Base-by-base conservation (phyloP, 192 early-diverging fungal genomes). In the Neocallimastix lanati region DNA sequence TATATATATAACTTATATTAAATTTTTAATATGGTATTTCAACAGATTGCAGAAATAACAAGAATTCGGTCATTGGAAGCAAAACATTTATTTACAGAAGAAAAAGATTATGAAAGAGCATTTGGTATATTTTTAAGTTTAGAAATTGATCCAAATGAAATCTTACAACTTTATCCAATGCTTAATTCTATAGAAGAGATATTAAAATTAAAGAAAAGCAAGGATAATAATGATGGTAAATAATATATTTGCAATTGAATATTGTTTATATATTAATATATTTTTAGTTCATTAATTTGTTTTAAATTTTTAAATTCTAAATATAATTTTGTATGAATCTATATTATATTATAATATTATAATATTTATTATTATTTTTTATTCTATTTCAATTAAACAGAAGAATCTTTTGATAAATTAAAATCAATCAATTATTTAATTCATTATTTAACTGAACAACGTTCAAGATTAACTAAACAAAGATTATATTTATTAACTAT, bases 391-490 rank as follows among this genome's bases (percentile, higher is more conserved):
- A 13, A 37, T 11, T 18, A 28, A 13, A 81, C 38, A 90, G 91
- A 92, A 77, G 86, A 85, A 13, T 50, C 40, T 4, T 50, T 50
- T 50, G 40, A 50, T 50, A 50, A 16, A 21, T 50, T 50, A 50
- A 86, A 88, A n/a, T 85, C 90, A 27, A 82, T 94, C 0, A 82
- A 86, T 40, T 84, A 90, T 29, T 82, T 98, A 50, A 92, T 96
- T 85, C 90, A 93, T 30, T 98, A 96, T 82, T 84, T 98, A 78
- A 94, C 94, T 12, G 93, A 93, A 78, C 93, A 94, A 78, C 91
- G 96, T 1, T 89, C 91, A 38, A 92, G 91, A 81, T 84, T 95
- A 35, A 86, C 90, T 28, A 90, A 90, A 78, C 82, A 86, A 80
- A 4, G 7, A 58, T 77, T 18, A 81, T 35, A 76, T 81, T 80